Evolutionary conservation across 805 yeast genomes (phyloP), one percentile per base, ranked within the genome.

Genomic region (Metahyphopichia silvanorum): DNA sequence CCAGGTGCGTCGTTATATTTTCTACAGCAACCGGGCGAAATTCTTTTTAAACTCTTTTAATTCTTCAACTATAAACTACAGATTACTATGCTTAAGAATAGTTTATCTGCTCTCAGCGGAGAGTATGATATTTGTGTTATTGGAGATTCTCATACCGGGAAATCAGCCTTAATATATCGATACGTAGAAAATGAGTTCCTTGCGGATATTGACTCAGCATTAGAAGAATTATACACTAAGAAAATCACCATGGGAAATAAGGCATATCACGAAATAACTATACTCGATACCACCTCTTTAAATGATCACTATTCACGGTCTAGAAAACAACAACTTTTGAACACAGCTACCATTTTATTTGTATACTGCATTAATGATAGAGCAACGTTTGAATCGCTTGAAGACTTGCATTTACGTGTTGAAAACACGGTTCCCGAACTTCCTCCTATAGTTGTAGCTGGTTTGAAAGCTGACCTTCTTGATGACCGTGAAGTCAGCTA

Each of bases 391-490:
- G 49, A 49, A 18, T 50, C 45, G 7, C 33, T 60, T 9, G 59
- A 54, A 15, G 63, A 62, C 21, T 31, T 53, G 28, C 44, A 49
- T 19, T 52, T 55, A n/a, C 39, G 54, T 24, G 37, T 63, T 1
- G 23, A 21, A 15, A 37, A 49, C 6, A 29, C 58, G 3, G 43
- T 60, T 27, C 40, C 34, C 0, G 46, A 46, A 4, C 31, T 50
- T 22, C 65, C 66, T 9, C 63, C 63, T 0, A 39, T 60, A 4
- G 50, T 54, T 2, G 34, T 66, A 9, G 62, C 52, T 13, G 66
- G 59, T 1, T 42, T 61, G 13, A 59, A 58, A 32, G 27, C 45
- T 16, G 69, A 64, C 29, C 27, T 36, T 12, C 48, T 40, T 5
- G 36, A 34, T 1, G 45, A 43, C n/a, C 43, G 65, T 18, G 57